A percentile compares a stretch with the other conserved stretches of the same genome.
Evolutionary conservation across 208 protist species (phyloP).

Genomic region (Chromosphaera perkinsii): DNA sequence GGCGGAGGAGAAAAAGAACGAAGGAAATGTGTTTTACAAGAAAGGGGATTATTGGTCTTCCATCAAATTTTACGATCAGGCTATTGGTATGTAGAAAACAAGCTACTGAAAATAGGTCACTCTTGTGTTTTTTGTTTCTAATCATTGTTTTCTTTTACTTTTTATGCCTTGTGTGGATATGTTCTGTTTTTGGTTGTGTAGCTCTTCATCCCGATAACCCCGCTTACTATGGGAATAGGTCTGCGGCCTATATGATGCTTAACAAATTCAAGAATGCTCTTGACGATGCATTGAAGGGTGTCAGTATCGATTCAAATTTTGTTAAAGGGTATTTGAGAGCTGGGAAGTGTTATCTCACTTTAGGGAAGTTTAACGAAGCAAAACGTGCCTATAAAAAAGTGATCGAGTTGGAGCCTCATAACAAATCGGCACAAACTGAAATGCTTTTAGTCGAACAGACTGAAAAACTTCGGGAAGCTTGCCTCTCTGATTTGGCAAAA

Average conservation of each 20-base stretch:
- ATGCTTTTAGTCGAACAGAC: not conserved
- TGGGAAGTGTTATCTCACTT: not conserved
- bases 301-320: not conserved
- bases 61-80: conserved; percentile 17
- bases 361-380: not conserved
- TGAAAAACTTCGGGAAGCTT: not conserved
- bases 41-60: conserved; percentile 5
- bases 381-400: not conserved
- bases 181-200: not conserved
- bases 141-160: not conserved
- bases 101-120: too few species aligned
- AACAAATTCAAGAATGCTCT: conserved; percentile 3
- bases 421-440: not conserved
- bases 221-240: conserved; percentile 26
- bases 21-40: conserved; percentile 26
- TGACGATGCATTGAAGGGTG: not conserved
- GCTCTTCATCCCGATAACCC: conserved; percentile 3
- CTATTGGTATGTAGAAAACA: conserved; percentile 8
- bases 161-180: not conserved
- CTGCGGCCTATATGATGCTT: conserved; percentile 31
- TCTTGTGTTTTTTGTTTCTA: not conserved
- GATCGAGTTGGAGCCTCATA: not conserved
- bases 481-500: not conserved
- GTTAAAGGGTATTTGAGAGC: conserved; percentile 5
- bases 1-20: conserved; percentile 22